Evolutionary conservation across 805 yeast species (phyloP).

Genomic region (Saccharomyces kudriavzevii): DNA sequence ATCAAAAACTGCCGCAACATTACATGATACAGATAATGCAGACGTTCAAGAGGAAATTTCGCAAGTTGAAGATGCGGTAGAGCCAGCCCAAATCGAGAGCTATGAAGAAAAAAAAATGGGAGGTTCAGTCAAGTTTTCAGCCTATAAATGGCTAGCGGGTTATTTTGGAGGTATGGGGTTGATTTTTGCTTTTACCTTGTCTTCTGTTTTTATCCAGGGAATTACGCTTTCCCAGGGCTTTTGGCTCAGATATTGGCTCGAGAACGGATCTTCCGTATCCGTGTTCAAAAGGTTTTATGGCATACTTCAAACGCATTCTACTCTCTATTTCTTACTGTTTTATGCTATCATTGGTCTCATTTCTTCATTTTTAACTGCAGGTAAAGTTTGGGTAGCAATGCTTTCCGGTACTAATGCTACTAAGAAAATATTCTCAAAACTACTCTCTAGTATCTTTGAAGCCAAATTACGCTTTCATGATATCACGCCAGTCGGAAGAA

Average conservation of each 20-base stretch:
- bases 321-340: conserved; percentile 32
- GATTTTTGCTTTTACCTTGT: background rate
- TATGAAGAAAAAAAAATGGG: background rate
- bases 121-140: background rate
- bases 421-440: conserved; percentile 50
- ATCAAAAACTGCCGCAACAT: background rate
- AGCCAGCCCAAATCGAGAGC: background rate
- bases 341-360: conserved; percentile 60
- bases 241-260: background rate
- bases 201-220: background rate
- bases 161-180: background rate
- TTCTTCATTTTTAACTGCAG: conserved; percentile 44
- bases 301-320: background rate
- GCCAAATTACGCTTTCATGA: conserved; percentile 81
- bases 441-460: conserved; percentile 53
- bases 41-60: background rate
- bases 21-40: background rate
- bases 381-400: conserved; percentile 35
- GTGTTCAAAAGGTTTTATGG: too few relatives aligned
- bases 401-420: conserved; percentile 69
- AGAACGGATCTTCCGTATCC: background rate
- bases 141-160: background rate
- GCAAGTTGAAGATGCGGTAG: background rate
- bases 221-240: background rate
- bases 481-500: conserved; percentile 83